Evolutionary conservation across 2,329 filamentous ascomycete species (phyloP).

Genomic region (Gliomastix tumulicola): DNA sequence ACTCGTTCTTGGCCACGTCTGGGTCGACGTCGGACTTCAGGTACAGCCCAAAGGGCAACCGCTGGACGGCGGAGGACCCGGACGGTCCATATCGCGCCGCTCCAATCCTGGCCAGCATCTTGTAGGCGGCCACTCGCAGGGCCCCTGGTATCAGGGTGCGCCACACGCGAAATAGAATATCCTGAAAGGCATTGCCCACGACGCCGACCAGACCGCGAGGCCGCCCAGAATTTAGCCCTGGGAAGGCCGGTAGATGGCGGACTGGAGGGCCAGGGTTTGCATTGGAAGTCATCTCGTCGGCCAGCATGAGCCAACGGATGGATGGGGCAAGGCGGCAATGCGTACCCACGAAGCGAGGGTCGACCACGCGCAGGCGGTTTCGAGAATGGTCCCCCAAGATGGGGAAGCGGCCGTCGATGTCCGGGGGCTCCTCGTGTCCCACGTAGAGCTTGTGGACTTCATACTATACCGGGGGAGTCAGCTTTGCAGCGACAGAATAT

Average conservation of each 20-base stretch:
- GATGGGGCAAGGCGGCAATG: constrained; percentile 16
- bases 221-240: too few relatives aligned
- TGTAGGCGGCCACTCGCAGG: constrained; percentile 1
- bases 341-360: constrained; percentile 18
- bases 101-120: constrained; percentile 1
- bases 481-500: not conserved
- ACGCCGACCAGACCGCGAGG: too few relatives aligned
- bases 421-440: constrained; percentile 6
- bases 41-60: constrained; percentile 21
- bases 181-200: too few relatives aligned
- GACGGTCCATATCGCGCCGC: constrained; percentile 3
- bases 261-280: too few relatives aligned
- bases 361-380: constrained; percentile 12
- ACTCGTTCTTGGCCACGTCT: constrained; percentile 15
- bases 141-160: constrained; percentile 1
- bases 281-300: too few relatives aligned
- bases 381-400: constrained; percentile 23
- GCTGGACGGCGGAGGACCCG: constrained; percentile 8
- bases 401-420: constrained; percentile 13
- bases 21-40: constrained; percentile 12
- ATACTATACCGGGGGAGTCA: constrained; percentile 1
- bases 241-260: too few relatives aligned
- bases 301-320: too few relatives aligned
- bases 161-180: constrained; percentile 4
- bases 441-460: constrained; percentile 1